Evolutionary conservation across 495 filamentous ascomycete species (phyloP).

Genomic region (Aspergillus mulundensis): DNA sequence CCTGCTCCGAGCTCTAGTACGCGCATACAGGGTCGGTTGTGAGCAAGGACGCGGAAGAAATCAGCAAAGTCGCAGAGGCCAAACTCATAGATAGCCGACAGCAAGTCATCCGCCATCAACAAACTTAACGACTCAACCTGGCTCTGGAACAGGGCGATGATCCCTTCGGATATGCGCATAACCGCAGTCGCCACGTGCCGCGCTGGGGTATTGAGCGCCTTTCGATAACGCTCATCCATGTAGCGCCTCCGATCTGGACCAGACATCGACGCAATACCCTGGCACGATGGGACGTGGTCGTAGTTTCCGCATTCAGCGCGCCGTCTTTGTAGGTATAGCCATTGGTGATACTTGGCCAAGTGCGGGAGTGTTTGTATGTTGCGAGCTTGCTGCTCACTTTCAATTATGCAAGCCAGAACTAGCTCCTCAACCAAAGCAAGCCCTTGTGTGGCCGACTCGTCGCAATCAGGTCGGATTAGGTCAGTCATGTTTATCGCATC

Average conservation of each 20-base stretch:
- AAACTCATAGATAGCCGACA: conserved; percentile 28
- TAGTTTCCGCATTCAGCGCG: background rate
- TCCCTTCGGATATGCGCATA: conserved; percentile 10
- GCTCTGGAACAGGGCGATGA: conserved; percentile 19
- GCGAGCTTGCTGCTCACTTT: background rate
- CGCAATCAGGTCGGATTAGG: background rate
- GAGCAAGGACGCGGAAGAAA: conserved; percentile 24
- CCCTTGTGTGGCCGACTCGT: background rate
- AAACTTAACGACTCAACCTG: conserved; percentile 22
- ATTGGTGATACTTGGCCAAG: background rate
- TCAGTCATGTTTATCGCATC: background rate
- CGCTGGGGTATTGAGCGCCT: background rate
- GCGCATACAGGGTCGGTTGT: conserved; percentile 35
- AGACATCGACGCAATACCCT: background rate
- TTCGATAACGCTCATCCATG: background rate
- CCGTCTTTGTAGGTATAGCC: background rate
- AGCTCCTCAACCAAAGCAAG: background rate
- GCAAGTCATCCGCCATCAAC: conserved; percentile 25
- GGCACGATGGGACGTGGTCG: background rate
- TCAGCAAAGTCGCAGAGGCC: conserved; percentile 17
- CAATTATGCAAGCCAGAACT: background rate
- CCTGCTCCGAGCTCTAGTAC: conserved; percentile 49
- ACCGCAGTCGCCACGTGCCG: conserved; percentile 10
- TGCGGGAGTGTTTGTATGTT: background rate
- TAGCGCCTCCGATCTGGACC: background rate